These are phyloP conservation scores for Saraca asoca DNA, from an alignment of 331 rosid species.

Conservation along the genomic window DNA sequence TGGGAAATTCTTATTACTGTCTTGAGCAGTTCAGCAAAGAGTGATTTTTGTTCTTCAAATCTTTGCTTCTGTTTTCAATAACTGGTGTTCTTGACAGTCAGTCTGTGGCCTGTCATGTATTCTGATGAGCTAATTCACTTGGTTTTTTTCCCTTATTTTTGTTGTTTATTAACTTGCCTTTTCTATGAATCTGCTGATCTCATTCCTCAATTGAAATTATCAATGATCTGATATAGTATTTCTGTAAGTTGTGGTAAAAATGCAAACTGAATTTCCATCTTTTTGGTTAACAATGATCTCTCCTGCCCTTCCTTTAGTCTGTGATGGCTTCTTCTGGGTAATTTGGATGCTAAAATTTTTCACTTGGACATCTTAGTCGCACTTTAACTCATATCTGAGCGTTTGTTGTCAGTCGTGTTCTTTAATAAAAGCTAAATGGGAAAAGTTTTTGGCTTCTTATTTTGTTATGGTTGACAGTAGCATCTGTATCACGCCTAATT, in stretches of 20 bases:
- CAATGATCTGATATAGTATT: constrained; percentile 20
- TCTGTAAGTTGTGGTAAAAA: not conserved
- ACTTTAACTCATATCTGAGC: constrained; percentile 8
- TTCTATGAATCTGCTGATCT: constrained; percentile 27
- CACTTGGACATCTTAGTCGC: constrained; percentile 18
- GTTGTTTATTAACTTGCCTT: not conserved
- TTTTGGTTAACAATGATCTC: constrained; percentile 2
- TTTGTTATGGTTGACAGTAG: constrained; percentile 8
- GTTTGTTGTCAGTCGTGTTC: constrained; percentile 14
- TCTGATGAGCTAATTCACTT: constrained; percentile 28
- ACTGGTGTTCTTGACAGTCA: constrained; percentile 20
- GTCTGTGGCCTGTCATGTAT: constrained; percentile 23
- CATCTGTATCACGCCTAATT: not conserved
- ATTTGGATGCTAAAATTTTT: constrained; percentile 10
- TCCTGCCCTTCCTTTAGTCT: constrained; percentile 1
- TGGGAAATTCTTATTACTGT: constrained; percentile 14
- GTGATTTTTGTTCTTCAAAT: not conserved
- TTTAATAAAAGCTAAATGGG: not conserved
- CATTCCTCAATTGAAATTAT: constrained; percentile 27
- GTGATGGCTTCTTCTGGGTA: constrained; percentile 7
- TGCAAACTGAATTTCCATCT: constrained; percentile 12
- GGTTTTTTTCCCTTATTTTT: constrained; percentile 10
- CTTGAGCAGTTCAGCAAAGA: constrained; percentile 16
- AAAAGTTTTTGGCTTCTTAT: constrained; percentile 9
- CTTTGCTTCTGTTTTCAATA: not conserved